Evolutionary conservation across 768 basidiomycete genomes (phyloP).

Genomic region (Trametes coccinea): DNA sequence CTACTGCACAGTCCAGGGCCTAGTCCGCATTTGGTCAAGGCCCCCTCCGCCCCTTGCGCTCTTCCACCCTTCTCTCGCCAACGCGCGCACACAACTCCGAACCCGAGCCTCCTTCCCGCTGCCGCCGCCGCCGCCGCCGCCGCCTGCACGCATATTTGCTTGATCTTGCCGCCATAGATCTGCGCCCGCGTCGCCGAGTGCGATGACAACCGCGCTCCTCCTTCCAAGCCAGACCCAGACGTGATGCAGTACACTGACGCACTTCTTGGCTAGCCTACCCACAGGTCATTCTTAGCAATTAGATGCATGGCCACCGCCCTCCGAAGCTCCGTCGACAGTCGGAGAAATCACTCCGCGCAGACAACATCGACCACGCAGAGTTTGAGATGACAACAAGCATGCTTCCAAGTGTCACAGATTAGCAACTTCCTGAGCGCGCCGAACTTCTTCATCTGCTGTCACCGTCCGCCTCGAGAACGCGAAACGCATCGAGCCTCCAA

Average conservation of each 20-base stretch:
- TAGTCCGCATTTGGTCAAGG: not conserved
- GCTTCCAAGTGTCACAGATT: not conserved
- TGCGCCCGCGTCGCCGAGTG: not conserved
- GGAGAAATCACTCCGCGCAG: not conserved
- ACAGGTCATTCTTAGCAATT: not conserved
- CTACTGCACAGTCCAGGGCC: not conserved
- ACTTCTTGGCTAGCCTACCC: not conserved
- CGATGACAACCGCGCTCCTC: not conserved
- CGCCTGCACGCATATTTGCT: no score
- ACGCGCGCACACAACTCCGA: not conserved
- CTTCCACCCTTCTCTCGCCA: not conserved
- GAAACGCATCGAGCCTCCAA: constrained; percentile 8
- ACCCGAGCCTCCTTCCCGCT: not conserved
- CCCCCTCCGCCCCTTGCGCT: not conserved
- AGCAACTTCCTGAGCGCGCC: not conserved
- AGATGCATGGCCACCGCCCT: not conserved
- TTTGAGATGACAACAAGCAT: no score
- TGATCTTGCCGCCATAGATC: not conserved
- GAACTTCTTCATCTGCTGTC: not conserved
- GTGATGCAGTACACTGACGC: no score
- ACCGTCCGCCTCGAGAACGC: constrained; percentile 6
- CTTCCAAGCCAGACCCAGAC: not conserved
- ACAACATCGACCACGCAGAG: not conserved
- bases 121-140: not conserved
- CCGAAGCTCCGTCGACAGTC: not conserved